Evolutionary conservation across 1,139 yeast species (phyloP).

Genomic region (Lodderomyces parapsilosis): DNA sequence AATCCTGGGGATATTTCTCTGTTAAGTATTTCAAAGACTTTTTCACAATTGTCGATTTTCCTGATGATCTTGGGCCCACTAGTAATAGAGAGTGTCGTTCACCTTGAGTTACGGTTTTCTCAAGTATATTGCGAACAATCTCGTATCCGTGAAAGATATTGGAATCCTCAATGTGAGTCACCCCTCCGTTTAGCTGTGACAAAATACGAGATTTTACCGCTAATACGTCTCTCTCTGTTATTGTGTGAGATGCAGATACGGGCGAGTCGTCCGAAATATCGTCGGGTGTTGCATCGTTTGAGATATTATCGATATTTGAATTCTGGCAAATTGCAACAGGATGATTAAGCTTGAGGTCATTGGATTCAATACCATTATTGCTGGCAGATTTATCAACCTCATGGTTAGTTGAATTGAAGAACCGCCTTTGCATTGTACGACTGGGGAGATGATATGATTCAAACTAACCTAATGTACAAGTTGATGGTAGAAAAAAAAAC

Average conservation of each 20-base stretch:
- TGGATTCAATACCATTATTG: neutral
- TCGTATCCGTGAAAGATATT: slow-evolving; percentile 32
- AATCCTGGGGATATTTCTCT: slow-evolving; percentile 40
- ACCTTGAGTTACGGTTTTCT: slow-evolving; percentile 62
- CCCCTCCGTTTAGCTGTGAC: slow-evolving; percentile 23
- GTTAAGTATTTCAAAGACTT: slow-evolving; percentile 52
- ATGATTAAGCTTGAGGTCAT: neutral
- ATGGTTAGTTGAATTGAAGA: no score
- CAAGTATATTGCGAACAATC: slow-evolving; percentile 57
- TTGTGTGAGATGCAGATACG: neutral
- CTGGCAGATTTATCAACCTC: neutral
- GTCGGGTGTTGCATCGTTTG: neutral
- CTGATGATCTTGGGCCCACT: slow-evolving; percentile 79
- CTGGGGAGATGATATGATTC: no score
- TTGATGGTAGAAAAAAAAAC: no score
- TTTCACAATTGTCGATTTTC: slow-evolving; percentile 68
- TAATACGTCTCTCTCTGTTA: slow-evolving; percentile 15
- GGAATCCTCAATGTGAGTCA: slow-evolving; percentile 19
- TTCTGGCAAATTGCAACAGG: neutral
- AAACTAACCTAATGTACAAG: no score
- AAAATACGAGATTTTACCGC: slow-evolving; percentile 18
- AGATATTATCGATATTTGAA: neutral
- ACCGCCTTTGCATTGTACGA: no score
- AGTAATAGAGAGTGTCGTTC: slow-evolving; percentile 82
- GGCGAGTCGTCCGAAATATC: neutral